A percentile compares a stretch with the other conserved stretches of the same genome.
phyloP scores from a whole-genome alignment of 139 green algal genomes.

The Chlorella sorokiniana region DNA sequence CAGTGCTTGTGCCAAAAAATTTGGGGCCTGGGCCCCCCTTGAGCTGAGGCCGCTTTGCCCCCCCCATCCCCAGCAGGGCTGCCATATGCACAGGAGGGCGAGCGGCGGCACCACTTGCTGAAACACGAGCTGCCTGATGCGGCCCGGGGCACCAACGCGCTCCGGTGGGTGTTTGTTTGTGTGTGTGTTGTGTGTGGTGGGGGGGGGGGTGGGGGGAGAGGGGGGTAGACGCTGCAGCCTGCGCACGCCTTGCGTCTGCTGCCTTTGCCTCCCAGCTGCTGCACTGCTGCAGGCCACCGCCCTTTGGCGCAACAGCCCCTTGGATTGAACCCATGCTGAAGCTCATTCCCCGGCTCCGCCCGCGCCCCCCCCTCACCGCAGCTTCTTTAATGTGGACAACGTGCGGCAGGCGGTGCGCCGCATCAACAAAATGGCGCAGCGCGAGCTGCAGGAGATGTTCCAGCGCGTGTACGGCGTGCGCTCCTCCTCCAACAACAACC shows the following conservation, averaged over 20 bases:
- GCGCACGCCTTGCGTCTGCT: background rate
- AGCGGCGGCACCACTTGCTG: conserved; percentile 40
- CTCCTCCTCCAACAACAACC: conserved; percentile 50
- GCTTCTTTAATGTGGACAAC: conserved; percentile 31
- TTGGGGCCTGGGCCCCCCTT: no score
- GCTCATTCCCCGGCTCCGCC: background rate
- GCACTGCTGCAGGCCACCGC: no score
- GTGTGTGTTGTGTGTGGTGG: no score
- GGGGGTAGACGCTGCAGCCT: background rate
- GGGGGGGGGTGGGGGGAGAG: background rate
- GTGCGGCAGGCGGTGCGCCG: conserved; percentile 30
- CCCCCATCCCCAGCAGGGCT: background rate
- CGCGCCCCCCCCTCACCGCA: background rate
- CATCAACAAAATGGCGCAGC: conserved; percentile 39
- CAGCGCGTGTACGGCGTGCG: conserved; percentile 33
- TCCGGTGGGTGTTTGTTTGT: background rate
- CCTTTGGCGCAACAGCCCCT: no score
- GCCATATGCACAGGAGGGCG: conserved; percentile 17
- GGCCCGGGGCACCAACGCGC: conserved; percentile 7
- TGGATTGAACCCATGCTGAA: background rate
- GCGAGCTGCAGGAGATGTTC: conserved; percentile 46
- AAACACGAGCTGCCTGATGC: conserved; percentile 24
- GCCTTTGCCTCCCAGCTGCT: background rate
- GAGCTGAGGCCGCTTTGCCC: no score
- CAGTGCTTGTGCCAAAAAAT: no score